These are phyloP conservation scores for Intubia oerlemansii DNA, from an alignment of 2,329 filamentous ascomycete genomes.

Conservation along the genomic window DNA sequence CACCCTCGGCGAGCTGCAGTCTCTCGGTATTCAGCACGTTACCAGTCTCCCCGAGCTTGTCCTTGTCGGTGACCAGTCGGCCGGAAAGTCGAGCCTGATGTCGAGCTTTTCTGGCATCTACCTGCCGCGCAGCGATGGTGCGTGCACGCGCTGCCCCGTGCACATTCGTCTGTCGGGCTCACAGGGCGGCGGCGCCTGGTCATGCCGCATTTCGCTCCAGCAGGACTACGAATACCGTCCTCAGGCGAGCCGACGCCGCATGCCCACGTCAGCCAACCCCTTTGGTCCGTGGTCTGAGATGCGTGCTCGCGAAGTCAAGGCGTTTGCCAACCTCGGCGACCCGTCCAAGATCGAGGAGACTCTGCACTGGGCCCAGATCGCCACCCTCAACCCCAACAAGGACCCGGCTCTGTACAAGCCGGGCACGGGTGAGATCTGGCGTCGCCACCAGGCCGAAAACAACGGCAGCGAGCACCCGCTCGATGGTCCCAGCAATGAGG, in stretches of 20 bases:
- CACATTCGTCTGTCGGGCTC: slow-evolving; percentile 50
- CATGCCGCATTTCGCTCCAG: slow-evolving; percentile 44
- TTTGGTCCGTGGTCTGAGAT: slow-evolving; percentile 44
- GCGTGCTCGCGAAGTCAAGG: slow-evolving; percentile 18
- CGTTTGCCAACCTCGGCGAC: slow-evolving; percentile 43
- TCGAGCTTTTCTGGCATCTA: slow-evolving; percentile 47
- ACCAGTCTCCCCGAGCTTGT: slow-evolving; percentile 59
- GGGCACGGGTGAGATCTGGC: slow-evolving; percentile 9
- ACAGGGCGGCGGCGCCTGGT: slow-evolving; percentile 27
- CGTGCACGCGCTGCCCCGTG: slow-evolving; percentile 63
- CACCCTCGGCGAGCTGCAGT: slow-evolving; percentile 44
- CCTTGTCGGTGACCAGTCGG: slow-evolving; percentile 66
- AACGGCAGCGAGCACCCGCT: no score
- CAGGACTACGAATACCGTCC: slow-evolving; percentile 34
- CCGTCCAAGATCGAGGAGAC: slow-evolving; percentile 43
- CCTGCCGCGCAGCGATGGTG: slow-evolving; percentile 47
- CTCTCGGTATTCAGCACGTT: slow-evolving; percentile 50
- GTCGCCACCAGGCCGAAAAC: slow-evolving; percentile 13
- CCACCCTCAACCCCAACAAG: slow-evolving; percentile 46
- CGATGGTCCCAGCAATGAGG: no score
- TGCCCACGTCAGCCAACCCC: slow-evolving; percentile 24
- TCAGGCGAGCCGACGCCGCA: slow-evolving; percentile 2
- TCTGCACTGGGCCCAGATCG: slow-evolving; percentile 55
- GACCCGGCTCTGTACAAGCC: slow-evolving; percentile 33
- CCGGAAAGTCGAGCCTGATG: slow-evolving; percentile 55